Base-by-base conservation (phyloP, 23 red algal species). In the Gracilaria domingensis region DNA sequence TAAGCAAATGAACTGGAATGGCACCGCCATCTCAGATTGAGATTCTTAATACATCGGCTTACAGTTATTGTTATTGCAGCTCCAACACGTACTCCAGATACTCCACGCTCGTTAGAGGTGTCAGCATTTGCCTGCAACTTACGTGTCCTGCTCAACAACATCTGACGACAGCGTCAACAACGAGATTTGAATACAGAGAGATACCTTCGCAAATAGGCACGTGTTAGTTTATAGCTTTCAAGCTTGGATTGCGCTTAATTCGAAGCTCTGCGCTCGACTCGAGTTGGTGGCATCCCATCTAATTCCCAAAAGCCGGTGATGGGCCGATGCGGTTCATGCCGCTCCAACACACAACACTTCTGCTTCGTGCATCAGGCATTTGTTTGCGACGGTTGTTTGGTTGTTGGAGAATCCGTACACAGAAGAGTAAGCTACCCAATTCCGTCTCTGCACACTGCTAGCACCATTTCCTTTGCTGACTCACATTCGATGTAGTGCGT, bases 291-390 rank as follows among this genome's bases (percentile, higher is more conserved):
- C 64, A 37, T 69, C 1, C 26, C 9, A 9, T 69, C 64, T 34
- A 69, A 69, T 69, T 69, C 64, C 13, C 32, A 1, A 0, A 9
- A 18, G 40, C 8, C 18, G 23, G 45, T 33, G 12, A 86, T 86
- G 82, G 82, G 82, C 20, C 58, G 82, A 0, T 86, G 82, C 47
- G 64, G 82, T 28, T 28, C 28, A 57, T 86, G 82, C 34, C 82
- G 65, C 23, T 44, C 82, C 36, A 62, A 86, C 16, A 86, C 82
- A 18, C 82, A 86, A 38, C 59, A 72, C 12, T 86, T 86, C 45
- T 86, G 82, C 28, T 86, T 86, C 65, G 62, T 86, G 32, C 82
- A 86, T 86, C 82, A 86, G 25, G 62, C 51, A 12, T 86, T 86
- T 38, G 82, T 73, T 1, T 86, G 82, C 28, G 82, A 86, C 7